Conservation (phyloP, 345 rosid genomes). For the Turnera subulata region DNA sequence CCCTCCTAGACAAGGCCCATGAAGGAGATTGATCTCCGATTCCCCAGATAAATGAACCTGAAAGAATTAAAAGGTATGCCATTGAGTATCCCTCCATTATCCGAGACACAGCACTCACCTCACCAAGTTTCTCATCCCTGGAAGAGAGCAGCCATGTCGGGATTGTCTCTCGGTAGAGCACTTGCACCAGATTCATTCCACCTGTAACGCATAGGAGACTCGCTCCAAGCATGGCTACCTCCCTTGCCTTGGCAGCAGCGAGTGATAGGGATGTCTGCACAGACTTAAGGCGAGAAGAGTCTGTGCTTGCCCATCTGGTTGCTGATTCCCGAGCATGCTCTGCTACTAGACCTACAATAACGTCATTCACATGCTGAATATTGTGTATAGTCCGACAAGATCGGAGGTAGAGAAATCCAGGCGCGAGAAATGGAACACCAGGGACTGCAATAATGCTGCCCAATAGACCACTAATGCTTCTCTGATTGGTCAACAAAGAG, state of each 20-base stretch:
- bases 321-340: slow-evolving; percentile 46
- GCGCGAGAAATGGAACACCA: slow-evolving; percentile 31
- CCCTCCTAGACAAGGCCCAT: slow-evolving; percentile 29
- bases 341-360: slow-evolving; percentile 42
- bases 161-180: slow-evolving; percentile 41
- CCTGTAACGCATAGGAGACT: slow-evolving; percentile 51
- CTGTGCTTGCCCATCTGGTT: slow-evolving; percentile 20
- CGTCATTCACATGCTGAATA: slow-evolving; percentile 30
- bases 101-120: slow-evolving; percentile 28
- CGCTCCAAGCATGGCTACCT: slow-evolving; percentile 52
- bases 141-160: slow-evolving; percentile 55
- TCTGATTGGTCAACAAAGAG: slow-evolving; percentile 27
- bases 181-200: slow-evolving; percentile 41
- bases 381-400: slow-evolving; percentile 44
- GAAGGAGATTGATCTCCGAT: slow-evolving; percentile 23
- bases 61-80: slow-evolving; percentile 42
- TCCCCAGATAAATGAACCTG: slow-evolving; percentile 44
- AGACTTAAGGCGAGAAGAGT: slow-evolving; percentile 35
- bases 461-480: slow-evolving; percentile 42
- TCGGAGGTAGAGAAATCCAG: slow-evolving; percentile 59
- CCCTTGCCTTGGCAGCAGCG: slow-evolving; percentile 43
- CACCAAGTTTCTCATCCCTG: slow-evolving; percentile 24
- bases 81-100: slow-evolving; percentile 52
- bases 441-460: slow-evolving; percentile 34
- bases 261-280: slow-evolving; percentile 40